Percentiles rank a stretch among this genome's conserved stretches.
Evolutionary conservation across 441 rosid species (phyloP).

Genomic region (Populus hybrid): DNA sequence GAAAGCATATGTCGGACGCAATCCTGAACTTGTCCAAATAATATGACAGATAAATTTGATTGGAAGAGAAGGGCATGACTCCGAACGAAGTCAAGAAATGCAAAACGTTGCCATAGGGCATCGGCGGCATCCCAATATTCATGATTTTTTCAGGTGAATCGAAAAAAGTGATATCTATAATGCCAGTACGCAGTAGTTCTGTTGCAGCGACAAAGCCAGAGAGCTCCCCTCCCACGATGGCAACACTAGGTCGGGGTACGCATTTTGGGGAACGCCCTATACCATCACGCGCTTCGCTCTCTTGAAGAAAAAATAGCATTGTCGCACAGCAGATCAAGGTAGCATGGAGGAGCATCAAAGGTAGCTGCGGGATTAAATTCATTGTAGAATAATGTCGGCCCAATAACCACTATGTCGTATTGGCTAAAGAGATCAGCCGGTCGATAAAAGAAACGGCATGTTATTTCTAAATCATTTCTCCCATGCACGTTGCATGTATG

Average conservation of each 20-base stretch:
- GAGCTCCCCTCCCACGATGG: conserved; percentile 5
- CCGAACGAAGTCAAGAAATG: not conserved
- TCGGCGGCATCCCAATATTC: not conserved
- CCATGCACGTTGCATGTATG: not conserved
- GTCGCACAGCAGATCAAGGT: not conserved
- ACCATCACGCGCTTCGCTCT: not conserved
- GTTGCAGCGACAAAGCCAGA: not conserved
- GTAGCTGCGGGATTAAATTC: not conserved
- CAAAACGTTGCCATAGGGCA: not conserved
- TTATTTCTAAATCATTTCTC: not conserved
- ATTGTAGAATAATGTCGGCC: not conserved
- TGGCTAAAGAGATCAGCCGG: conserved; percentile 2
- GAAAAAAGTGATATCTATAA: not conserved
- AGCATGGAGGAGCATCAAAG: not conserved
- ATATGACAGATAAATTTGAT: not conserved
- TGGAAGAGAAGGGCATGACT: conserved; percentile 2
- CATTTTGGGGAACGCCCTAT: not conserved
- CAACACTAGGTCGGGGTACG: not conserved
- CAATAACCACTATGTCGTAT: conserved; percentile 1
- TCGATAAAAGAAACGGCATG: not conserved
- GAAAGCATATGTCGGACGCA: not conserved
- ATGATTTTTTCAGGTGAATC: not conserved
- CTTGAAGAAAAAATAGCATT: not conserved
- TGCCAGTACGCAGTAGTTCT: not conserved
- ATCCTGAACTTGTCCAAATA: not conserved